Evolutionary conservation across 345 rosid species (phyloP).

Genomic region (Hibiscus syriacus): DNA sequence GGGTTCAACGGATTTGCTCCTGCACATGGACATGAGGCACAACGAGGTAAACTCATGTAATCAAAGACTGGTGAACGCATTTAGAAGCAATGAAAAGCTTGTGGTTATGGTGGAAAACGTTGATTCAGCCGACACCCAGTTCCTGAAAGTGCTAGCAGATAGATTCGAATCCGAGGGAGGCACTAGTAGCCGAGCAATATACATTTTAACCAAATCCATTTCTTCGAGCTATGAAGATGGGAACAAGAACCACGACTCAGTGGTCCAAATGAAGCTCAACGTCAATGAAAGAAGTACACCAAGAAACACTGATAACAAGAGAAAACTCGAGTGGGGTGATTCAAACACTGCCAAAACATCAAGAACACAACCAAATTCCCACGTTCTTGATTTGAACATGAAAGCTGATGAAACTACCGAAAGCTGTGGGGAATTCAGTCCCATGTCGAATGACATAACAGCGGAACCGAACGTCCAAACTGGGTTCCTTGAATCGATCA

Average conservation of each 20-base stretch:
- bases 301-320: slow-evolving; percentile 31
- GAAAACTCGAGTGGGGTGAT: slow-evolving; percentile 43
- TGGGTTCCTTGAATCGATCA: slow-evolving; percentile 44
- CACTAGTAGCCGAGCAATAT: slow-evolving; percentile 27
- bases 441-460: slow-evolving; percentile 59
- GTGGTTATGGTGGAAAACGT: slow-evolving; percentile 56
- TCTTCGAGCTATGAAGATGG: slow-evolving; percentile 11
- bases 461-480: slow-evolving; percentile 17
- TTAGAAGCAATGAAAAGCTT: slow-evolving; percentile 24
- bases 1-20: slow-evolving; percentile 44
- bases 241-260: slow-evolving; percentile 21
- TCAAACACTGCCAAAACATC: slow-evolving; percentile 33
- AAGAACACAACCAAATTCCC: slow-evolving; percentile 53
- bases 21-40: slow-evolving; percentile 33
- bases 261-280: slow-evolving; percentile 51
- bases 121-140: slow-evolving; percentile 47
- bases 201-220: slow-evolving; percentile 49
- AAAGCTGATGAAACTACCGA: slow-evolving; percentile 37
- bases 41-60: slow-evolving; percentile 14
- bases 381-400: slow-evolving; percentile 65
- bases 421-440: slow-evolving; percentile 35
- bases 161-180: slow-evolving; percentile 27
- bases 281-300: slow-evolving; percentile 23
- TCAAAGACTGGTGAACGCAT: slow-evolving; percentile 27
- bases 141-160: slow-evolving; percentile 45